Conservation (phyloP, 2,329 filamentous ascomycete genomes). For the Ceratocystis diversiconidia region DNA sequence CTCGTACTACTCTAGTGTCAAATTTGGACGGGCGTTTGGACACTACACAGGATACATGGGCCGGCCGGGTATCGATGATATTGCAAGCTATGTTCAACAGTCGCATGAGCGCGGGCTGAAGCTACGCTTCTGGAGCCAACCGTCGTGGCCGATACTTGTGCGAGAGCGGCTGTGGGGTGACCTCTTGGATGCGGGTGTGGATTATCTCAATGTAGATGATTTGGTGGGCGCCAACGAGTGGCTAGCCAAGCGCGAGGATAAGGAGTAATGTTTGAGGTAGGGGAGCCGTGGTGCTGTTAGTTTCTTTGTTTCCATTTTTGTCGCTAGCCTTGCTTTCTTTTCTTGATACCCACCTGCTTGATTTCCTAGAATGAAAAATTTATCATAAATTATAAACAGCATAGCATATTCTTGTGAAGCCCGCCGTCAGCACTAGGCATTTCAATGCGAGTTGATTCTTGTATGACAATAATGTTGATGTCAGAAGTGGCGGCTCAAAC, state of each 20-base stretch:
- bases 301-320: too few relatives aligned
- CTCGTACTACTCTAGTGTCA: slow-evolving; percentile 51
- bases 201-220: slow-evolving; percentile 49
- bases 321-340: too few relatives aligned
- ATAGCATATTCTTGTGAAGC: too few relatives aligned
- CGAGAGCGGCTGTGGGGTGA: slow-evolving; percentile 43
- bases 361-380: too few relatives aligned
- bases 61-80: slow-evolving; percentile 29
- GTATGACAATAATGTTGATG: too few relatives aligned
- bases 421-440: too few relatives aligned
- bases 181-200: slow-evolving; percentile 41
- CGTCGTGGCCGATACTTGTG: slow-evolving; percentile 39
- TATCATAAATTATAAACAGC: too few relatives aligned
- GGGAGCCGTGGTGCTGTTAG: too few relatives aligned
- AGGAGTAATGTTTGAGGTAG: not conserved
- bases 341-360: too few relatives aligned
- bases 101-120: slow-evolving; percentile 37
- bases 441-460: too few relatives aligned
- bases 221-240: slow-evolving; percentile 24
- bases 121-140: slow-evolving; percentile 46
- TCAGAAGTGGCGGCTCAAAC: too few relatives aligned
- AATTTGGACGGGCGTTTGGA: slow-evolving; percentile 42
- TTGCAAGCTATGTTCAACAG: slow-evolving; percentile 34
- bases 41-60: slow-evolving; percentile 33
- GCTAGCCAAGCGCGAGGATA: not conserved